These are phyloP conservation scores for Colletotrichum filicis DNA, from an alignment of 2,329 filamentous ascomycete species.

Conservation along the genomic window DNA sequence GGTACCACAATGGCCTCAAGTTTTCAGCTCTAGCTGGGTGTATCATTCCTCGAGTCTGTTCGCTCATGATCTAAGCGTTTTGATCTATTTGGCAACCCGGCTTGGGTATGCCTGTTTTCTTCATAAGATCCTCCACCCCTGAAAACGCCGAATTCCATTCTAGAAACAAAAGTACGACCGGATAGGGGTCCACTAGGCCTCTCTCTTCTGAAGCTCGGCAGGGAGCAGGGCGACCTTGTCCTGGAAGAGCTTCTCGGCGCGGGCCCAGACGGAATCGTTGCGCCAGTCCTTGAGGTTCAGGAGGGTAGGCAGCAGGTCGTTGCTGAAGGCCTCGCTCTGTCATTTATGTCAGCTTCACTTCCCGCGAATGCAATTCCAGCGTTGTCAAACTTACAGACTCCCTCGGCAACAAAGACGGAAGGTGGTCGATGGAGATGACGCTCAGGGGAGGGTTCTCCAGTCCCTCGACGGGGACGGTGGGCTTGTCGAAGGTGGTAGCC, in stretches of 20 bases:
- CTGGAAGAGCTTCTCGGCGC: slow-evolving; percentile 85
- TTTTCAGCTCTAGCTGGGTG: not conserved
- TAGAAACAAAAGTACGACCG: slow-evolving; percentile 28
- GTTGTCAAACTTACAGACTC: slow-evolving; percentile 65
- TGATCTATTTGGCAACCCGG: slow-evolving; percentile 6
- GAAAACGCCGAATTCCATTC: slow-evolving; percentile 20
- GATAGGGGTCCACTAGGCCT: slow-evolving; percentile 31
- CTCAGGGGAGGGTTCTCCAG: slow-evolving; percentile 69
- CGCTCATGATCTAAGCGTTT: slow-evolving; percentile 9
- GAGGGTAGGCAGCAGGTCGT: slow-evolving; percentile 80
- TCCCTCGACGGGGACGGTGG: slow-evolving; percentile 81
- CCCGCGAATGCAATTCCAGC: not conserved
- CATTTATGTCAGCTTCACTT: not conserved
- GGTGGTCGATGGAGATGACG: slow-evolving; percentile 90
- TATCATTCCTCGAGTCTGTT: not conserved
- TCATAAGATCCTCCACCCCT: slow-evolving; percentile 2
- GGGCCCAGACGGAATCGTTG: slow-evolving; percentile 81
- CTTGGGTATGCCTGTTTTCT: not conserved
- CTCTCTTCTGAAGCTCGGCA: slow-evolving; percentile 43
- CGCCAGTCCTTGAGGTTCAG: slow-evolving; percentile 80
- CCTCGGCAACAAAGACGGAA: slow-evolving; percentile 84
- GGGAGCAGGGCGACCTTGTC: slow-evolving; percentile 80
- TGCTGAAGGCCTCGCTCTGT: slow-evolving; percentile 81
- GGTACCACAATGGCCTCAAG: not conserved
- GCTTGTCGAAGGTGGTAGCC: slow-evolving; percentile 88